These are phyloP conservation scores for Cystoisospora suis DNA, from an alignment of 169 alveolate genomes.

Conservation along the genomic window DNA sequence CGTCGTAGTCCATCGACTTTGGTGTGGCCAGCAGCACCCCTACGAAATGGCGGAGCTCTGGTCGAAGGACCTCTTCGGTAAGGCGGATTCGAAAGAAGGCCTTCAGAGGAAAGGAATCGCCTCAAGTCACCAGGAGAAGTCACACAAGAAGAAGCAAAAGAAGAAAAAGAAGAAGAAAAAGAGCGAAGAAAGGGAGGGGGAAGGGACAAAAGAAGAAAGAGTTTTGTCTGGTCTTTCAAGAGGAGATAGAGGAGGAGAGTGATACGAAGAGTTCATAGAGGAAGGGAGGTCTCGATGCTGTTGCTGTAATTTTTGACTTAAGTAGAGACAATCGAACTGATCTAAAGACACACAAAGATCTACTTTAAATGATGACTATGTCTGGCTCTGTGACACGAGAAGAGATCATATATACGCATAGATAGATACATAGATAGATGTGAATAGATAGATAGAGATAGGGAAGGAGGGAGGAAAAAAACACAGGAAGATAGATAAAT, in stretches of 20 bases:
- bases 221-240: too few species aligned
- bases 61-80: slow-evolving; percentile 18
- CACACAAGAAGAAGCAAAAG: neutral
- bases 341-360: too few species aligned
- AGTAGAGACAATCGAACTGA: too few species aligned
- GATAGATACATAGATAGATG: neutral
- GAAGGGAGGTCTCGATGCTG: too few species aligned
- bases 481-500: neutral
- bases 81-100: neutral
- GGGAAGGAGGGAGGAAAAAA: neutral
- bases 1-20: neutral
- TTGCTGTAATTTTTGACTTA: too few species aligned
- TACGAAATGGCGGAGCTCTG: slow-evolving; percentile 36
- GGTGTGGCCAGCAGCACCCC: slow-evolving; percentile 32
- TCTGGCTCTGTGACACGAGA: neutral
- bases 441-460: neutral
- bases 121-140: neutral
- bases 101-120: neutral
- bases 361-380: too few species aligned
- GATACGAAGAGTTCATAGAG: too few species aligned
- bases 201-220: neutral
- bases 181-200: neutral
- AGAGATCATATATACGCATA: neutral
- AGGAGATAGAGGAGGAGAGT: too few species aligned
- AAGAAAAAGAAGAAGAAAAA: too few species aligned